Evolutionary conservation across 2,329 filamentous ascomycete genomes (phyloP).

Genomic region (Pseudonectria foliicola): DNA sequence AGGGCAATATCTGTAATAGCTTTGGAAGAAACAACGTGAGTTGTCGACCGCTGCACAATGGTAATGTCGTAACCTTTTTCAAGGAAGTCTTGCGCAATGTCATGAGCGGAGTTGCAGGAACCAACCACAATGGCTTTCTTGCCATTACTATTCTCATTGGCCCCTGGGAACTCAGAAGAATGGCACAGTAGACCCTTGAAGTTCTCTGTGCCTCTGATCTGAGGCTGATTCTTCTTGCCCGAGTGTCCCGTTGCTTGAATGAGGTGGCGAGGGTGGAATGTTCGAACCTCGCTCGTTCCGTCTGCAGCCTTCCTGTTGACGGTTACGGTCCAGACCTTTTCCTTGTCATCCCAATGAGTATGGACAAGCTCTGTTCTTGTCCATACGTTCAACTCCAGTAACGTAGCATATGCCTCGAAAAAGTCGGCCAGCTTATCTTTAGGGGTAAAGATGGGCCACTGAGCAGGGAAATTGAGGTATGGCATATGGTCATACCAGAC

Average conservation of each 20-base stretch:
- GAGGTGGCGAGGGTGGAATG: slow-evolving; percentile 54
- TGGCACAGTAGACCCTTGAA: slow-evolving; percentile 60
- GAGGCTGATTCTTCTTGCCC: slow-evolving; percentile 56
- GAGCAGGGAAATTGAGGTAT: slow-evolving; percentile 55
- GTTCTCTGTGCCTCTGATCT: slow-evolving; percentile 46
- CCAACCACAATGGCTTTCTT: slow-evolving; percentile 61
- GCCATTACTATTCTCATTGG: slow-evolving; percentile 36
- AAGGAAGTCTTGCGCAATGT: slow-evolving; percentile 61
- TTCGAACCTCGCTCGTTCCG: slow-evolving; percentile 42
- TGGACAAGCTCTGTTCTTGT: slow-evolving; percentile 41
- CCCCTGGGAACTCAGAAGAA: slow-evolving; percentile 52
- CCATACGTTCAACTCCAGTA: slow-evolving; percentile 66
- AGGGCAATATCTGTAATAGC: slow-evolving; percentile 46
- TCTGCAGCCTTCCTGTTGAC: slow-evolving; percentile 43
- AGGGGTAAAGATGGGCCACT: slow-evolving; percentile 64
- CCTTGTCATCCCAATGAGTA: slow-evolving; percentile 42
- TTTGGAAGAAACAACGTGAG: slow-evolving; percentile 53
- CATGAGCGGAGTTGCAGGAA: slow-evolving; percentile 61
- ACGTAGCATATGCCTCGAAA: slow-evolving; percentile 56
- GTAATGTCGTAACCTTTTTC: slow-evolving; percentile 62
- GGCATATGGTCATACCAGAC: slow-evolving; percentile 57
- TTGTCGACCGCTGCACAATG: slow-evolving; percentile 61
- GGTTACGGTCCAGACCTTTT: slow-evolving; percentile 47
- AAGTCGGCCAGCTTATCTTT: slow-evolving; percentile 66
- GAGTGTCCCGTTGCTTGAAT: slow-evolving; percentile 63